These are phyloP conservation scores for Penicillium steckii DNA, from an alignment of 495 filamentous ascomycete genomes.

Conservation along the genomic window DNA sequence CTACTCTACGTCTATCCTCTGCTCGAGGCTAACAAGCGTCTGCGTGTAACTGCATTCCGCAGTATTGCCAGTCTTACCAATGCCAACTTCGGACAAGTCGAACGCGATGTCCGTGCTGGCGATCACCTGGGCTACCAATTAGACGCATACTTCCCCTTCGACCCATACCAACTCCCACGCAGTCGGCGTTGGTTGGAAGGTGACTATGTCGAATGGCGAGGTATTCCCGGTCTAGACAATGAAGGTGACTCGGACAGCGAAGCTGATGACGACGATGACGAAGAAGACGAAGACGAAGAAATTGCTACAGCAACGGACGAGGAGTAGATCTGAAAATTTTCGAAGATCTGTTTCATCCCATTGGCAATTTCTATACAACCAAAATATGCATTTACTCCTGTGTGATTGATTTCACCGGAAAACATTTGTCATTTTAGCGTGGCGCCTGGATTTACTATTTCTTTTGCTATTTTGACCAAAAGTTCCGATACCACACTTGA, in stretches of 20 bases:
- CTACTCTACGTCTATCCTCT: slow-evolving; percentile 86
- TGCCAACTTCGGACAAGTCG: slow-evolving; percentile 40
- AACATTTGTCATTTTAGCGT: slow-evolving; percentile 21
- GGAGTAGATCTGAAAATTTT: slow-evolving; percentile 18
- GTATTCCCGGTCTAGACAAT: slow-evolving; percentile 68
- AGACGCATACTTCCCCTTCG: slow-evolving; percentile 95
- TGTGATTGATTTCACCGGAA: slow-evolving; percentile 4
- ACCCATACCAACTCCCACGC: slow-evolving; percentile 84
- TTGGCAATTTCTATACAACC: too few species aligned
- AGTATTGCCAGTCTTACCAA: slow-evolving; percentile 32
- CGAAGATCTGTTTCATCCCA: too few species aligned
- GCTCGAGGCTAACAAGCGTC: slow-evolving; percentile 87
- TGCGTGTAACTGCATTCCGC: slow-evolving; percentile 65
- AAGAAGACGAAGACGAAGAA: slow-evolving; percentile 30
- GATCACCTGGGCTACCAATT: slow-evolving; percentile 72
- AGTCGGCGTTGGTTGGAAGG: slow-evolving; percentile 82
- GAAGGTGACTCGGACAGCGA: slow-evolving; percentile 53
- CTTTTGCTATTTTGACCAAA: slow-evolving; percentile 11
- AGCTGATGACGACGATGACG: slow-evolving; percentile 30
- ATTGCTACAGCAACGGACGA: slow-evolving; percentile 41
- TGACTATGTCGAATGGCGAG: slow-evolving; percentile 83
- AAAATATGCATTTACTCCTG: neutral
- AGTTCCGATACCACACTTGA: slow-evolving; percentile 23
- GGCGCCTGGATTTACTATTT: slow-evolving; percentile 21
- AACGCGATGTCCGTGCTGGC: slow-evolving; percentile 62